These are phyloP conservation scores for Eurotiales sp. DNA, from an alignment of 2,329 filamentous ascomycete species.

Conservation along the genomic window DNA sequence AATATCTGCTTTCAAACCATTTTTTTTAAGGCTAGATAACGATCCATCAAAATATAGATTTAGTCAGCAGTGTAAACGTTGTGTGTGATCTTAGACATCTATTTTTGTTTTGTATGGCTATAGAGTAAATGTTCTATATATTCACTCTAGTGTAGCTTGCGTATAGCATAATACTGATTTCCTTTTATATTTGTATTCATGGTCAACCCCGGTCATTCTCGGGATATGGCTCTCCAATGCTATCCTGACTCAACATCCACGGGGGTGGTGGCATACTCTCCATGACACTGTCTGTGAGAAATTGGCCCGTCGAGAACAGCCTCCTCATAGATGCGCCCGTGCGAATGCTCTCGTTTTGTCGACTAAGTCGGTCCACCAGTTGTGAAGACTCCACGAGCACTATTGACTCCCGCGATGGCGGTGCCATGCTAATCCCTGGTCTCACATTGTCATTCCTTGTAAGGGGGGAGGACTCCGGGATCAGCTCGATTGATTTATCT, in stretches of 20 bases:
- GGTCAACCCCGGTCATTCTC: background rate
- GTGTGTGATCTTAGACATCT: too few relatives aligned
- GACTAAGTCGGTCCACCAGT: conserved; percentile 25
- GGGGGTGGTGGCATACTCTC: conserved; percentile 41
- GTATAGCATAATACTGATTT: too few relatives aligned
- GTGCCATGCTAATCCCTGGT: conserved; percentile 17
- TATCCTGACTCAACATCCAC: conserved; percentile 37
- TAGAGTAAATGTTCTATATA: too few relatives aligned
- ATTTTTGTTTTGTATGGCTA: too few relatives aligned
- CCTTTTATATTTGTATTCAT: background rate
- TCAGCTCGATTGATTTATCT: conserved; percentile 27
- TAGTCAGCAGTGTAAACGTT: too few relatives aligned
- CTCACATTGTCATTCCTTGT: conserved; percentile 18
- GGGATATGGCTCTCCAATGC: conserved; percentile 35
- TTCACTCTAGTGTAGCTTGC: too few relatives aligned
- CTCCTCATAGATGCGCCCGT: conserved; percentile 17
- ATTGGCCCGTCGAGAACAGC: conserved; percentile 32
- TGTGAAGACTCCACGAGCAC: conserved; percentile 43
- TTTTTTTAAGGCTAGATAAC: too few relatives aligned
- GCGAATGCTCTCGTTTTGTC: conserved; percentile 12
- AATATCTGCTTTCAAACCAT: too few relatives aligned
- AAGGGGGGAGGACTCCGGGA: conserved; percentile 40
- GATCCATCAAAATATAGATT: too few relatives aligned
- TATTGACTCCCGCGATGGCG: conserved; percentile 23
- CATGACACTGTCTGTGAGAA: conserved; percentile 42